Percentiles rank a stretch among this genome's conserved stretches.
phyloP scores from a whole-genome alignment of 306 rosid genomes.

The Argentina anserina region DNA sequence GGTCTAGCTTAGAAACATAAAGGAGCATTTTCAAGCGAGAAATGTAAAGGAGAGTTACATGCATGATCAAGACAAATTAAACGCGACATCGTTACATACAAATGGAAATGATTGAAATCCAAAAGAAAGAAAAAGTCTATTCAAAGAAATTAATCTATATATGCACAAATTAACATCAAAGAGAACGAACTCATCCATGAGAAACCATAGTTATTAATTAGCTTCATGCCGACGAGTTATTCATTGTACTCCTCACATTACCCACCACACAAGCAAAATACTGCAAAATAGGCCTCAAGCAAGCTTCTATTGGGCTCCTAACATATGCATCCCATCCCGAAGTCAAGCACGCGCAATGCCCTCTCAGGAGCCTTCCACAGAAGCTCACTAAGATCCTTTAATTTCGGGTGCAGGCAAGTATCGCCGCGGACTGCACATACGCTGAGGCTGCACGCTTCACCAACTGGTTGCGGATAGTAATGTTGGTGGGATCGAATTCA shows the following conservation, averaged over 20 bases:
- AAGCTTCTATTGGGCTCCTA: constrained; percentile 30
- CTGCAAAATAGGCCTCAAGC: constrained; percentile 38
- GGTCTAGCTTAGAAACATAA: too few relatives aligned
- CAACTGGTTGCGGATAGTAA: constrained; percentile 45
- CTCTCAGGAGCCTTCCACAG: constrained; percentile 39
- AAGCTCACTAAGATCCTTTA: constrained; percentile 34
- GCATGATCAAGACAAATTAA: background rate
- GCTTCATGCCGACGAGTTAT: constrained; percentile 1
- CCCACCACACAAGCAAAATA: constrained; percentile 31
- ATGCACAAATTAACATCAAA: background rate
- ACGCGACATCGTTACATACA: background rate
- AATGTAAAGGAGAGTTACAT: too few relatives aligned
- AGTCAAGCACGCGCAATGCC: constrained; percentile 20
- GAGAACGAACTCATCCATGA: background rate
- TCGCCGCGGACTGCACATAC: constrained; percentile 52
- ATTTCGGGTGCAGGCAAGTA: constrained; percentile 36
- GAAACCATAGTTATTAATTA: background rate
- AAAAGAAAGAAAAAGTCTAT: background rate
- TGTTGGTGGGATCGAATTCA: constrained; percentile 44
- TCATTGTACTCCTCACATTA: constrained; percentile 14
- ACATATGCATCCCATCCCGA: constrained; percentile 36
- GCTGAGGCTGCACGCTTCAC: constrained; percentile 68
- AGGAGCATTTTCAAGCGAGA: too few relatives aligned
- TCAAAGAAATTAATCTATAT: background rate
- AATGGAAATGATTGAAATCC: background rate